Percentiles rank a stretch among this genome's conserved stretches.
Conservation (phyloP, 2,329 filamentous ascomycete species). For the Scortechinia acanthostroma region DNA sequence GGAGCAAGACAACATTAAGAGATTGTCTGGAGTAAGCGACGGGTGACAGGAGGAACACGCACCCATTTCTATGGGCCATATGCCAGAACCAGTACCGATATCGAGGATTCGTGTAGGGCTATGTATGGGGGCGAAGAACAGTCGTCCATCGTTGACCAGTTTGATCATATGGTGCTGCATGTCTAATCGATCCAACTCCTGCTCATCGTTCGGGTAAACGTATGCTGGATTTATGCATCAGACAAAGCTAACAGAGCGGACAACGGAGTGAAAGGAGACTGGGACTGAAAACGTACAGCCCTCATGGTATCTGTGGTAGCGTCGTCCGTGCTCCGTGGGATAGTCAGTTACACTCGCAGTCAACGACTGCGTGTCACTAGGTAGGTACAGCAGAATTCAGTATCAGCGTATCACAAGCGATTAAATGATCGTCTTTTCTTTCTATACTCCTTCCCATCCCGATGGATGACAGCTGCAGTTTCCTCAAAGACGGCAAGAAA, state of each 20-base stretch:
- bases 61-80: conserved; percentile 32
- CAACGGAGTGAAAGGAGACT: not conserved
- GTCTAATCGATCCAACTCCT: conserved; percentile 6
- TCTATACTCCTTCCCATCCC: no score
- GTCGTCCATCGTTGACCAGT: conserved; percentile 10
- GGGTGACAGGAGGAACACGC: conserved; percentile 7
- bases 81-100: conserved; percentile 32
- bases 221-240: conserved; percentile 10
- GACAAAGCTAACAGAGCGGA: not conserved
- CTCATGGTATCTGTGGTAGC: conserved; percentile 21
- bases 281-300: conserved; percentile 10
- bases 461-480: no score
- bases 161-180: conserved; percentile 15
- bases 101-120: conserved; percentile 25
- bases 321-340: conserved; percentile 17
- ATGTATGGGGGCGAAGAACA: conserved; percentile 16
- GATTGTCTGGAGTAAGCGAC: not conserved
- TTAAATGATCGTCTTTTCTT: no score
- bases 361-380: conserved; percentile 13
- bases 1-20: no score
- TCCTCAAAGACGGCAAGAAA: no score
- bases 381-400: no score
- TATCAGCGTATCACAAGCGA: no score
- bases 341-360: conserved; percentile 16
- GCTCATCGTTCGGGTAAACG: conserved; percentile 16